These are phyloP conservation scores for Fusarium bactridioides DNA, from an alignment of 2,329 filamentous ascomycete genomes.

Conservation along the genomic window DNA sequence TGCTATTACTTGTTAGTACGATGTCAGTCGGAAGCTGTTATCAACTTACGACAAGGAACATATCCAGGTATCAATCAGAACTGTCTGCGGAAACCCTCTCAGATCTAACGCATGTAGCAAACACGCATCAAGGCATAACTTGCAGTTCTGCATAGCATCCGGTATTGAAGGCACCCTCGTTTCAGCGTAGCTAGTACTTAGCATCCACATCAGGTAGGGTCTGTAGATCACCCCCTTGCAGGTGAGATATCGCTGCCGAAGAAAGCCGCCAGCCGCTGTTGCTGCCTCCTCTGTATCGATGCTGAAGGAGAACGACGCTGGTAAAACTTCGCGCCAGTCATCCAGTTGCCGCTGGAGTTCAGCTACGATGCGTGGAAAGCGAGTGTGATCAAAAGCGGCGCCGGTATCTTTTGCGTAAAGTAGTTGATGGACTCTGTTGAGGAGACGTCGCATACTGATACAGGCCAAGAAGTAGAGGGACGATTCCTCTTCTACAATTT, in stretches of 20 bases:
- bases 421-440: constrained; percentile 59
- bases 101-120: constrained; percentile 59
- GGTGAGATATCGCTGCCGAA: constrained; percentile 60
- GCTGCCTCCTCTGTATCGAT: constrained; percentile 42
- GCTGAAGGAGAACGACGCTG: constrained; percentile 52
- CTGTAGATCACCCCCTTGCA: constrained; percentile 62
- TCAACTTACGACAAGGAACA: constrained; percentile 59
- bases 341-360: constrained; percentile 59
- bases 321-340: constrained; percentile 57
- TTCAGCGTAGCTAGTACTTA: constrained; percentile 48
- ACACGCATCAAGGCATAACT: constrained; percentile 57
- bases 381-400: constrained; percentile 52
- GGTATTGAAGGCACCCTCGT: constrained; percentile 40
- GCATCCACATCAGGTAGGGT: constrained; percentile 59
- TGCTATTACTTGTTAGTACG: constrained; percentile 41
- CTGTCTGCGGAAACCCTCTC: constrained; percentile 57
- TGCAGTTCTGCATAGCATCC: constrained; percentile 52
- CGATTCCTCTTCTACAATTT: constrained; percentile 54
- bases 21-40: rapidly evolving
- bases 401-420: constrained; percentile 57
- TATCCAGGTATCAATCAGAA: constrained; percentile 63
- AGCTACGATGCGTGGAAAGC: constrained; percentile 57
- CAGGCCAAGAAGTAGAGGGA: constrained; percentile 63
- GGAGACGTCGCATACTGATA: constrained; percentile 58
- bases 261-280: constrained; percentile 56